Percentiles rank a stretch among this genome's conserved stretches.
phyloP scores from a whole-genome alignment of 2,329 filamentous ascomycete species.

The Verticillium isaacii region DNA sequence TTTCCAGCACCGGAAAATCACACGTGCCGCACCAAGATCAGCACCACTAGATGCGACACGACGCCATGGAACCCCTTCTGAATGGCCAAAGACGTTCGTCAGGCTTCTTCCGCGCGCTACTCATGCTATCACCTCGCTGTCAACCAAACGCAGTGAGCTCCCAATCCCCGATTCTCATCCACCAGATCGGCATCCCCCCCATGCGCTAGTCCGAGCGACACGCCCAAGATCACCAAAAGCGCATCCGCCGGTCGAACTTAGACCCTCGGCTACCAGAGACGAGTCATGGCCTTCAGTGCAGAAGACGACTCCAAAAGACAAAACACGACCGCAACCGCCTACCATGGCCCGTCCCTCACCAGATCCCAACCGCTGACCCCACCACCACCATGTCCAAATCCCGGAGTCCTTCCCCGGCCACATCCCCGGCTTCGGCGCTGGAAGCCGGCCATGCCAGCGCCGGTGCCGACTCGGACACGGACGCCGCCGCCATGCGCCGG shows the following conservation, averaged over 20 bases:
- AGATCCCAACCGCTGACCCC: not conserved
- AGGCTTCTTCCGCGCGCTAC: not conserved
- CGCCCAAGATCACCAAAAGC: not conserved
- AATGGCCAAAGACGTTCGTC: not conserved
- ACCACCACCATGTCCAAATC: not conserved
- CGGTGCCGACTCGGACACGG: not conserved
- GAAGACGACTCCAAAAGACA: not conserved
- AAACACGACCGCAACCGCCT: not conserved
- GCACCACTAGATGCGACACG: not conserved
- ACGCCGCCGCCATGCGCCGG: slow-evolving; percentile 8
- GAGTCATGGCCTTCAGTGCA: not conserved
- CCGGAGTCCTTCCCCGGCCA: not conserved
- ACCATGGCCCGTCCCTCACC: not conserved
- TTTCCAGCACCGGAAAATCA: not conserved
- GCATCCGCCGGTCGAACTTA: not conserved
- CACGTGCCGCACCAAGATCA: not conserved
- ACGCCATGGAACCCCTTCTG: not conserved
- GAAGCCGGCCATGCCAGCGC: not conserved
- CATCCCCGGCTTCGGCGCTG: not conserved
- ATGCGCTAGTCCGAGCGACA: not conserved
- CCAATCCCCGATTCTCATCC: not conserved
- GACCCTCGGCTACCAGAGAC: not conserved
- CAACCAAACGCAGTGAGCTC: not conserved
- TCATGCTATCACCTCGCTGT: not conserved
- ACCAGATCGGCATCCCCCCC: not conserved